Percentiles rank a stretch among this genome's conserved stretches.
Conservation (phyloP, 306 rosid genomes). For the Dicorynia guianensis region DNA sequence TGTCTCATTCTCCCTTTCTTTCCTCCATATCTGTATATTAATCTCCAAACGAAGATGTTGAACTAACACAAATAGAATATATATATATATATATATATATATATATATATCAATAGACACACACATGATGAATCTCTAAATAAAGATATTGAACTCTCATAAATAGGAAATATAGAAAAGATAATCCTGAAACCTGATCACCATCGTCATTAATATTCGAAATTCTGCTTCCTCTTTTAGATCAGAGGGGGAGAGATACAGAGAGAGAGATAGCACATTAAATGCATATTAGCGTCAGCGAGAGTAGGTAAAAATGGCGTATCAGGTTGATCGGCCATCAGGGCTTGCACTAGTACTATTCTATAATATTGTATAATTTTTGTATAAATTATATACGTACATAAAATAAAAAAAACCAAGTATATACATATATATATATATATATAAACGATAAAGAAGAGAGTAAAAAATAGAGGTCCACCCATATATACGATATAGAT, state of each 20-base stretch:
- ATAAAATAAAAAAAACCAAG: neutral
- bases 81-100: neutral
- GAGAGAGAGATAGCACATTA: neutral
- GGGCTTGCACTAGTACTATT: conserved; percentile 37
- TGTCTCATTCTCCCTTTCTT: neutral
- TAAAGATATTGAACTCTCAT: conserved; percentile 1
- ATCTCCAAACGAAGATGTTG: conserved; percentile 2
- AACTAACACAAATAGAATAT: neutral
- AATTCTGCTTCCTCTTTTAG: neutral
- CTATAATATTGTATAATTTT: conserved; percentile 20
- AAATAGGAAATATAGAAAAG: neutral
- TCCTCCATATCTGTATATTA: neutral
- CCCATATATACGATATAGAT: neutral
- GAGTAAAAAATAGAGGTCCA: conserved; percentile 8
- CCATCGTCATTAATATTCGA: neutral
- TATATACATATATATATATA: no score
- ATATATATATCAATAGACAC: no score
- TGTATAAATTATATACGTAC: neutral
- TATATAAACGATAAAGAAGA: neutral
- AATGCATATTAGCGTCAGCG: conserved; percentile 18
- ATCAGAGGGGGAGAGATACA: conserved; percentile 3
- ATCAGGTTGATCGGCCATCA: conserved; percentile 45
- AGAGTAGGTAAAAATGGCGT: conserved; percentile 48
- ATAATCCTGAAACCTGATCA: conserved; percentile 19
- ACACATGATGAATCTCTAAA: neutral